These are phyloP conservation scores for Mucor velutinosus DNA, from an alignment of 371 early-diverging fungal species.

Conservation along the genomic window DNA sequence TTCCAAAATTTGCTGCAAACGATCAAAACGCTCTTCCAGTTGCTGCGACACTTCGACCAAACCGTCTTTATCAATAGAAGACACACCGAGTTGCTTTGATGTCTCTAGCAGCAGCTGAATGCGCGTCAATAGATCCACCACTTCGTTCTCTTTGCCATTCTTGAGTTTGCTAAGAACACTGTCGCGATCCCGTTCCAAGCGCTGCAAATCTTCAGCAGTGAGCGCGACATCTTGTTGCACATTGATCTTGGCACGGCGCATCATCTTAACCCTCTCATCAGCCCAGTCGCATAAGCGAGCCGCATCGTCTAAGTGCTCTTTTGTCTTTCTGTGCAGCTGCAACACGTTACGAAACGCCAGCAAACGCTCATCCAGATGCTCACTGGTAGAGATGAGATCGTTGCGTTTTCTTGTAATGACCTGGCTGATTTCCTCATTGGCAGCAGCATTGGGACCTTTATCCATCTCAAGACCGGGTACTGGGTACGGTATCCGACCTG, in stretches of 20 bases:
- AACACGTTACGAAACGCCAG: constrained; percentile 33
- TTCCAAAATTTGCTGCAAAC: constrained; percentile 31
- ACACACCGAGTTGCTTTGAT: constrained; percentile 10
- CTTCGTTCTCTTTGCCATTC: constrained; percentile 42
- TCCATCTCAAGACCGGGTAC: constrained; percentile 25
- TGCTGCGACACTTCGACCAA: constrained; percentile 30
- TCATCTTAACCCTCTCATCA: constrained; percentile 28
- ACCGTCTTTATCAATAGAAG: constrained; percentile 22
- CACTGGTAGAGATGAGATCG: constrained; percentile 31
- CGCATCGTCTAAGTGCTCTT: constrained; percentile 40
- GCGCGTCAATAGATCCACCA: constrained; percentile 36
- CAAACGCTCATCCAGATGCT: constrained; percentile 36
- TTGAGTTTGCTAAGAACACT: constrained; percentile 22
- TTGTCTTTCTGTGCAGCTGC: constrained; percentile 33
- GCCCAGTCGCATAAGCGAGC: constrained; percentile 44
- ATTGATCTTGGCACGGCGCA: constrained; percentile 29
- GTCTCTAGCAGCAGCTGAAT: constrained; percentile 34
- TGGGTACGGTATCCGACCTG: constrained; percentile 43
- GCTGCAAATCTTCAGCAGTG: constrained; percentile 33
- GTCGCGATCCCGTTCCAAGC: constrained; percentile 33
- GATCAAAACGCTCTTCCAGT: constrained; percentile 36
- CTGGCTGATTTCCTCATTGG: constrained; percentile 34
- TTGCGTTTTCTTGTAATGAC: constrained; percentile 30
- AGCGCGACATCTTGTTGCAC: constrained; percentile 21
- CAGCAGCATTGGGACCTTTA: constrained; percentile 24